Evolutionary conservation across 2,329 filamentous ascomycete genomes (phyloP).

Genomic region (Colletotrichum chlorophyti): DNA sequence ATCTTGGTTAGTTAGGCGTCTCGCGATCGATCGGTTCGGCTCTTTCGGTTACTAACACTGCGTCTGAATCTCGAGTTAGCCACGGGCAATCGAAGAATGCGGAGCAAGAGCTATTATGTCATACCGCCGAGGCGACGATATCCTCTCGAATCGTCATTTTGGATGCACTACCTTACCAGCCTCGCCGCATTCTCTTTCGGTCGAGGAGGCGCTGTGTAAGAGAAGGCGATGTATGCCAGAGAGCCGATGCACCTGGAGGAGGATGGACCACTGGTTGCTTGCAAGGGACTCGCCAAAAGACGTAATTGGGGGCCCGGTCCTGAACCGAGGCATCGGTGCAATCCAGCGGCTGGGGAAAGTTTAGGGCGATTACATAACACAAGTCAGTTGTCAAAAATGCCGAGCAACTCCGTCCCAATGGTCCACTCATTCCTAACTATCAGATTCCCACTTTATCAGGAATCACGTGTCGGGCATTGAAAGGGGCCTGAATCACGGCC

Average conservation of each 20-base stretch:
- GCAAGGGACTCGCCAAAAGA: not conserved
- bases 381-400: not conserved
- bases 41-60: conserved; percentile 50
- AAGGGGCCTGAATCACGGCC: not conserved
- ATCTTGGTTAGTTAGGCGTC: not conserved
- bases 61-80: conserved; percentile 37
- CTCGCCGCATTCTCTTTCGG: conserved; percentile 4
- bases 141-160: conserved; percentile 92
- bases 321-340: conserved; percentile 35
- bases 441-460: too few species aligned
- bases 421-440: not conserved
- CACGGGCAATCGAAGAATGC: not conserved
- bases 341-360: conserved; percentile 13
- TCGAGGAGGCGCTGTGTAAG: conserved; percentile 1
- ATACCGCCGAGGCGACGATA: conserved; percentile 81
- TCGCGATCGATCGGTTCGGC: not conserved
- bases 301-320: conserved; percentile 32
- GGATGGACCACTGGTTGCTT: too few species aligned
- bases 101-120: conserved; percentile 52
- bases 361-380: not conserved
- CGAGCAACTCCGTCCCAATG: not conserved
- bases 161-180: conserved; percentile 2
- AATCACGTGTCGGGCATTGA: conserved; percentile 21
- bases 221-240: not conserved
- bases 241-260: not conserved